Percentiles rank a stretch among this genome's conserved stretches.
Evolutionary conservation across 2,329 filamentous ascomycete genomes (phyloP).

Genomic region (Penicillium psychrosexuale): DNA sequence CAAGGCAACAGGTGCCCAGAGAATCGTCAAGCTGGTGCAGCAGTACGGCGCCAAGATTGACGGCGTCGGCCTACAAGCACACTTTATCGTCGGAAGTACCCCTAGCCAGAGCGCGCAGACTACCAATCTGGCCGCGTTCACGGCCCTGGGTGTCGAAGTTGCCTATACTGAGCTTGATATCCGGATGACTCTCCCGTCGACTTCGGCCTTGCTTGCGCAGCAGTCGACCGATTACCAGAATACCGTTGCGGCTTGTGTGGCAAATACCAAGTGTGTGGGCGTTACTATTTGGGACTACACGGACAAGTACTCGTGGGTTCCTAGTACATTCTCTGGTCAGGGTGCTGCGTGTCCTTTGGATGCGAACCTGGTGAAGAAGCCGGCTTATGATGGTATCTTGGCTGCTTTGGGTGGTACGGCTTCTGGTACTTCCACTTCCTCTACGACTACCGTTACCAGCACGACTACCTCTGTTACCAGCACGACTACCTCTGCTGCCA

Average conservation of each 20-base stretch:
- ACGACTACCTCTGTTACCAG: slow-evolving; percentile 13
- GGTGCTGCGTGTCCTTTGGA: slow-evolving; percentile 49
- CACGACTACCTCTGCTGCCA: slow-evolving; percentile 12
- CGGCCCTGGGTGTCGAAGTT: slow-evolving; percentile 40
- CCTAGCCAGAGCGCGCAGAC: slow-evolving; percentile 41
- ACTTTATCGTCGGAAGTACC: slow-evolving; percentile 41
- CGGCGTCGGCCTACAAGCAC: slow-evolving; percentile 47
- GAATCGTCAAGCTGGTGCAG: slow-evolving; percentile 40
- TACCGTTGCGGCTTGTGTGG: slow-evolving; percentile 31
- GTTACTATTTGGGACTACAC: slow-evolving; percentile 45
- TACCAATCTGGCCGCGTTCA: slow-evolving; percentile 39
- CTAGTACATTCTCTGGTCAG: slow-evolving; percentile 41
- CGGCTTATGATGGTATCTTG: slow-evolving; percentile 42
- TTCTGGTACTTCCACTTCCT: not conserved
- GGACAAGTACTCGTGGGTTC: slow-evolving; percentile 49
- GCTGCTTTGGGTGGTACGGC: slow-evolving; percentile 22
- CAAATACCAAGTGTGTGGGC: slow-evolving; percentile 32
- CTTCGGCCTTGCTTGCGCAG: slow-evolving; percentile 24
- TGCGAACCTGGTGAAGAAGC: slow-evolving; percentile 47
- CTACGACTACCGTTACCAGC: slow-evolving; percentile 14
- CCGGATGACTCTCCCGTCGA: slow-evolving; percentile 41
- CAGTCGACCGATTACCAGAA: slow-evolving; percentile 35
- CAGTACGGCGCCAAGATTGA: slow-evolving; percentile 45
- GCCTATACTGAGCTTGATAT: slow-evolving; percentile 50
- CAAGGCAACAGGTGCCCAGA: slow-evolving; percentile 36